Conservation (phyloP, 441 rosid species). For the Pelargonium cotyledonis region DNA sequence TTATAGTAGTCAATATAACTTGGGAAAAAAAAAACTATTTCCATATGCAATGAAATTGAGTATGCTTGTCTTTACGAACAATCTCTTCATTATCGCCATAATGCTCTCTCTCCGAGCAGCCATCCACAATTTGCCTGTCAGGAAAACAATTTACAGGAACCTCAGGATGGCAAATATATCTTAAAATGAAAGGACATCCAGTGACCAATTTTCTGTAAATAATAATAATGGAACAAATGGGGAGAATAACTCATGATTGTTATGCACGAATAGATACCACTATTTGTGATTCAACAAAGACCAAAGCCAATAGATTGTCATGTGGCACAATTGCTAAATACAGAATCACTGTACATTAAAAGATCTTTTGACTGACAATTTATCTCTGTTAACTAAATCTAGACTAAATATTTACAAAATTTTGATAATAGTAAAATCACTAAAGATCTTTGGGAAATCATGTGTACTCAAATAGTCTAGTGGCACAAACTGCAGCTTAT, state of each 20-base stretch:
- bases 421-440: too few species aligned
- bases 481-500: too few species aligned
- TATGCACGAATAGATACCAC: not conserved
- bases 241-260: not conserved
- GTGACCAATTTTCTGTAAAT: not conserved
- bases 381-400: not conserved
- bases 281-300: not conserved
- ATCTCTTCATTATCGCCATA: slow-evolving; percentile 29
- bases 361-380: not conserved
- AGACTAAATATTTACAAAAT: too few species aligned
- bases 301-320: not conserved
- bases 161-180: slow-evolving; percentile 21
- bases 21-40: slow-evolving; percentile 7
- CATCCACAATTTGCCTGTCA: slow-evolving; percentile 59
- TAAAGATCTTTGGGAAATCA: too few species aligned
- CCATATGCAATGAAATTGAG: slow-evolving; percentile 17
- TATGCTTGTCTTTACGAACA: slow-evolving; percentile 31
- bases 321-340: not conserved
- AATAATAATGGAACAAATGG: not conserved
- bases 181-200: not conserved
- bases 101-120: slow-evolving; percentile 22
- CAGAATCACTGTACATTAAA: not conserved
- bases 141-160: slow-evolving; percentile 29
- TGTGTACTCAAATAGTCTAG: too few species aligned
- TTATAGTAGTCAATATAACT: slow-evolving; percentile 20